Percentiles rank a stretch among this genome's conserved stretches.
These are phyloP conservation scores for Oidium heveae DNA, from an alignment of 2,329 filamentous ascomycete genomes.

Conservation along the genomic window DNA sequence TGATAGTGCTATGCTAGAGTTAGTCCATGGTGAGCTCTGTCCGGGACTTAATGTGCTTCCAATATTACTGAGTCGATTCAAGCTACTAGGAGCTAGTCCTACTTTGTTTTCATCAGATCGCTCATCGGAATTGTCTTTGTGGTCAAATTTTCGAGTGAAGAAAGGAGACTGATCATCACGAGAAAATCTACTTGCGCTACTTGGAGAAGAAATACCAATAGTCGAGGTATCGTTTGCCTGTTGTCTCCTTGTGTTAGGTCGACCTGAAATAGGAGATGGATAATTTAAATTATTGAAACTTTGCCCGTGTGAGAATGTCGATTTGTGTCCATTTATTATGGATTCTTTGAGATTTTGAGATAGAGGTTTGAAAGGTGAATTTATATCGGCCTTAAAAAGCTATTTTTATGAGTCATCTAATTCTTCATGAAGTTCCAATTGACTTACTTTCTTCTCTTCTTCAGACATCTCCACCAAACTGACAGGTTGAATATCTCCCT, in stretches of 20 bases:
- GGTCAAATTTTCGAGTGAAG: constrained; percentile 28
- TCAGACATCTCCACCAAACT: constrained; percentile 42
- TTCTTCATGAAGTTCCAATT: not conserved
- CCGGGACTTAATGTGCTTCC: constrained; percentile 21
- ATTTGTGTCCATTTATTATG: constrained; percentile 46
- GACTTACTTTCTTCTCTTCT: constrained; percentile 31
- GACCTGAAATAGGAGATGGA: constrained; percentile 45
- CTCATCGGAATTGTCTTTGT: constrained; percentile 27
- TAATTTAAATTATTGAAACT: constrained; percentile 38
- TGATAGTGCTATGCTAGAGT: constrained; percentile 34
- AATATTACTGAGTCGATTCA: constrained; percentile 29
- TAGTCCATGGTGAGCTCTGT: constrained; percentile 21
- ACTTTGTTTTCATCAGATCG: constrained; percentile 22
- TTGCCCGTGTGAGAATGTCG: constrained; percentile 45
- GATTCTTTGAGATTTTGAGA: constrained; percentile 32
- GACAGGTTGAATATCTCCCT: constrained; percentile 44
- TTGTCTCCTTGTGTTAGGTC: constrained; percentile 55
- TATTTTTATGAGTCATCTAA: constrained; percentile 17
- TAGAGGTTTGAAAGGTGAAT: constrained; percentile 75
- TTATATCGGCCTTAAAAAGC: constrained; percentile 68
- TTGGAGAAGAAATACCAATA: constrained; percentile 35
- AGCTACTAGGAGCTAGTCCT: constrained; percentile 18
- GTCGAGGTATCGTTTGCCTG: constrained; percentile 47
- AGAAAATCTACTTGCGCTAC: constrained; percentile 28
- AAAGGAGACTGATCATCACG: constrained; percentile 37